phyloP scores from a whole-genome alignment of 1,284 basidiomycete species.

The Heterobasidion annosum region DNA sequence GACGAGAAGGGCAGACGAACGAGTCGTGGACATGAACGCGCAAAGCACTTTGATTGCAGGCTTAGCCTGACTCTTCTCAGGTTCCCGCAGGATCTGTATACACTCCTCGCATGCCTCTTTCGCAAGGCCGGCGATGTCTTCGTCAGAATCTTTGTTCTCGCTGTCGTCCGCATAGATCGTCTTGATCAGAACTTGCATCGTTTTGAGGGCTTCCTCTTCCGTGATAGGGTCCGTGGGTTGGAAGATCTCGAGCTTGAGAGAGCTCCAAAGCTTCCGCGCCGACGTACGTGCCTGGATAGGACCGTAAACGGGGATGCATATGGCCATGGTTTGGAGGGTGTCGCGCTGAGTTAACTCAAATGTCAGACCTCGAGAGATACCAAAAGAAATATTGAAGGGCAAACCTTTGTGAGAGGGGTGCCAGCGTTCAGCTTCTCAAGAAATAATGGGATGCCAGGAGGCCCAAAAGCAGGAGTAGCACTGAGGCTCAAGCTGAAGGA shows the following conservation, averaged over 20 bases:
- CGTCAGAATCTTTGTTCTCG: slow-evolving; percentile 21
- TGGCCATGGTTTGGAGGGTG: slow-evolving; percentile 65
- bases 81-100: slow-evolving; percentile 70
- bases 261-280: slow-evolving; percentile 78
- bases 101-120: slow-evolving; percentile 75
- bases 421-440: slow-evolving; percentile 88
- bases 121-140: slow-evolving; percentile 51
- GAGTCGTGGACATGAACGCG: slow-evolving; percentile 65
- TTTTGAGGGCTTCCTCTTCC: slow-evolving; percentile 63
- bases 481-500: slow-evolving; percentile 48
- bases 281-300: slow-evolving; percentile 46
- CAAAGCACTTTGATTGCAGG: slow-evolving; percentile 78
- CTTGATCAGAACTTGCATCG: slow-evolving; percentile 62
- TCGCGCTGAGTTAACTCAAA: slow-evolving; percentile 51
- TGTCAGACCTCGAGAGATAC: background rate
- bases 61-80: slow-evolving; percentile 86
- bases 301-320: slow-evolving; percentile 81
- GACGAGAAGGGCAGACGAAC: slow-evolving; percentile 34
- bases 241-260: slow-evolving; percentile 88
- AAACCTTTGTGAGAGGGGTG: slow-evolving; percentile 78
- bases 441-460: slow-evolving; percentile 81
- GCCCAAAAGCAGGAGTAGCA: slow-evolving; percentile 79
- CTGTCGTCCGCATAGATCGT: slow-evolving; percentile 53
- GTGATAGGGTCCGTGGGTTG: slow-evolving; percentile 77
- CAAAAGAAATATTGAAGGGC: background rate